These are phyloP conservation scores for Aspergillus tamarii DNA, from an alignment of 2,329 filamentous ascomycete genomes.

Conservation along the genomic window DNA sequence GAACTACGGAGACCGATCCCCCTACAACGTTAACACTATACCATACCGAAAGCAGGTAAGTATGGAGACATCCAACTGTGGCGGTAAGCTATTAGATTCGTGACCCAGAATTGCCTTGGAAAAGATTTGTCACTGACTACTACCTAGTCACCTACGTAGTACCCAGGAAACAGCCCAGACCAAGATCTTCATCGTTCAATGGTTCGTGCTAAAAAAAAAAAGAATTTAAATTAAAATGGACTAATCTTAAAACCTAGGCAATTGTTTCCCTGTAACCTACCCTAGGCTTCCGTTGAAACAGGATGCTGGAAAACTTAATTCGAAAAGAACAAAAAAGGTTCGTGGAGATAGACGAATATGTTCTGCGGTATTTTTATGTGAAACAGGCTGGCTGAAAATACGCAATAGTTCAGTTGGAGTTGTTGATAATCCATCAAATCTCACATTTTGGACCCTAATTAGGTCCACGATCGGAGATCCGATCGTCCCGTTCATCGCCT, in stretches of 20 bases:
- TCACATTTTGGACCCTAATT: slow-evolving; percentile 3
- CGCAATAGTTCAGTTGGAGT: slow-evolving; percentile 1
- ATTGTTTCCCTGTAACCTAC: neutral
- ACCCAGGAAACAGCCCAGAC: neutral
- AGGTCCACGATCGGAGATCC: slow-evolving; percentile 2
- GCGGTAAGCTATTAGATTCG: neutral
- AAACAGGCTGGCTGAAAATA: neutral
- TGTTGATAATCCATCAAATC: neutral
- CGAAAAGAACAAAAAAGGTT: neutral
- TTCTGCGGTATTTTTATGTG: neutral
- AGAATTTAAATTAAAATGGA: neutral
- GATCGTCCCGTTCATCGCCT: slow-evolving; percentile 3
- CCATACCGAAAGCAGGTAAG: neutral
- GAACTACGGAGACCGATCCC: slow-evolving; percentile 6
- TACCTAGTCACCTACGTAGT: neutral
- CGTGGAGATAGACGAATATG: neutral
- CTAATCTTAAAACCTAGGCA: neutral
- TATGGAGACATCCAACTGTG: neutral
- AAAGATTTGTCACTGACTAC: slow-evolving; percentile 2
- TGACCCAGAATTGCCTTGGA: neutral
- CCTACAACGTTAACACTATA: neutral
- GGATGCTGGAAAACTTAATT: neutral
- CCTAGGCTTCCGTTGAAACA: neutral
- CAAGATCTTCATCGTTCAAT: slow-evolving; percentile 2
- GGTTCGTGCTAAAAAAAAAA: slow-evolving; percentile 1